Conservation (phyloP, 2,329 filamentous ascomycete species). For the Ophiostoma perfectum region DNA sequence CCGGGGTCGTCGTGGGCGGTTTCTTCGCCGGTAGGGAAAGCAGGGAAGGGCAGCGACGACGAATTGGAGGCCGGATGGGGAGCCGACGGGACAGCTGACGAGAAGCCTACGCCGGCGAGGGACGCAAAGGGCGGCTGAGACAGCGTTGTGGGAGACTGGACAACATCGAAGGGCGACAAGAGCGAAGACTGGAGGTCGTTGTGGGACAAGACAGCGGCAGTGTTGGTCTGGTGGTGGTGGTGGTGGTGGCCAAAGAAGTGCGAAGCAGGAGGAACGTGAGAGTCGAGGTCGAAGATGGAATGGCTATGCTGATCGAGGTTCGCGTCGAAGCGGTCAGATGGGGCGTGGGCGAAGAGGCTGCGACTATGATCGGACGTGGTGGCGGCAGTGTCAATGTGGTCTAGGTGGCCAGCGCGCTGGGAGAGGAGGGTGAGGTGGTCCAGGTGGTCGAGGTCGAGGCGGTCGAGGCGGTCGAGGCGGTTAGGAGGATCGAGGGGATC, state of each 20-base stretch:
- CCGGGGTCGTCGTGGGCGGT: constrained; percentile 17
- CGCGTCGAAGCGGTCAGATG: constrained; percentile 17
- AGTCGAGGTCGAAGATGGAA: constrained; percentile 8
- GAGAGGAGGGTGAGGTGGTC: constrained; percentile 12
- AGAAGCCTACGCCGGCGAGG: constrained; percentile 12
- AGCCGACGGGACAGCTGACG: not conserved
- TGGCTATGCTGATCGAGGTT: constrained; percentile 27
- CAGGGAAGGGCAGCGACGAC: not conserved
- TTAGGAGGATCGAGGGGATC: constrained; percentile 30
- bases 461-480: constrained; percentile 28
- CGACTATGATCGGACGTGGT: not conserved
- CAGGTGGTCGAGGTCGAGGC: constrained; percentile 28
- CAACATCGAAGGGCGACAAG: constrained; percentile 15
- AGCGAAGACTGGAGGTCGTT: constrained; percentile 16
- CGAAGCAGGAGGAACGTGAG: not conserved
- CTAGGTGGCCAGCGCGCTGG: constrained; percentile 24
- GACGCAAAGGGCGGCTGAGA: constrained; percentile 12
- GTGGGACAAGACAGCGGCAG: not conserved
- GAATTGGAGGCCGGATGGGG: not conserved
- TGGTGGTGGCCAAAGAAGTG: constrained; percentile 5
- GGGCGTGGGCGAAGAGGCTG: too few relatives aligned
- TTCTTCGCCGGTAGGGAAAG: constrained; percentile 25
- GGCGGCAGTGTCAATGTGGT: constrained; percentile 24
- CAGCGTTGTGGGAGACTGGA: constrained; percentile 10
- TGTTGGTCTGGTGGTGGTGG: not conserved